Evolutionary conservation across 2,329 filamentous ascomycete species (phyloP).

Genomic region (Fusarium nodosum): DNA sequence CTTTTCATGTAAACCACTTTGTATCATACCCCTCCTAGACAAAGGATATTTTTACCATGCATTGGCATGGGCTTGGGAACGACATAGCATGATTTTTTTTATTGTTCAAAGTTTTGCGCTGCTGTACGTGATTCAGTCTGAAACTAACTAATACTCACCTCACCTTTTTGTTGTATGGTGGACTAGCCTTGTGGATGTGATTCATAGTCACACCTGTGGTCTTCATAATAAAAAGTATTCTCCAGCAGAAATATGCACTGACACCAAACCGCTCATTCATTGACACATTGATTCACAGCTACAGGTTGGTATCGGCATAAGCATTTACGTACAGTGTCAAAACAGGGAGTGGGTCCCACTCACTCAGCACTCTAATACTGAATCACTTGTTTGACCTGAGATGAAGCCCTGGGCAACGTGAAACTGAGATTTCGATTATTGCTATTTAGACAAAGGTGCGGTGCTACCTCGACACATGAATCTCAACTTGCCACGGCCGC

Average conservation of each 20-base stretch:
- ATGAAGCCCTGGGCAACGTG: not conserved
- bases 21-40: constrained; percentile 54
- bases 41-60: constrained; percentile 47
- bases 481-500: constrained; percentile 79
- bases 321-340: not conserved
- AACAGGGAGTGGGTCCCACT: not conserved
- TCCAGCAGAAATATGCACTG: not conserved
- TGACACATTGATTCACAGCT: not conserved
- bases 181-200: no score
- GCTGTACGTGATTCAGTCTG: no score
- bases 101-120: constrained; percentile 34
- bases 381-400: not conserved
- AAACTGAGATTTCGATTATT: constrained; percentile 6
- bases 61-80: constrained; percentile 46
- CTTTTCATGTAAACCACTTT: constrained; percentile 52
- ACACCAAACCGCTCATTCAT: not conserved
- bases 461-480: constrained; percentile 33
- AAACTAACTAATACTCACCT: no score
- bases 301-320: not conserved
- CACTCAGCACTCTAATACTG: not conserved
- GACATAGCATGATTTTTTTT: constrained; percentile 45
- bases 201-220: no score
- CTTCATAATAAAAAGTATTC: no score
- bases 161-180: no score
- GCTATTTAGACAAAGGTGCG: constrained; percentile 11